Conservation (phyloP, 2,329 filamentous ascomycete species). For the Magnaporthiopsis rhizophila region DNA sequence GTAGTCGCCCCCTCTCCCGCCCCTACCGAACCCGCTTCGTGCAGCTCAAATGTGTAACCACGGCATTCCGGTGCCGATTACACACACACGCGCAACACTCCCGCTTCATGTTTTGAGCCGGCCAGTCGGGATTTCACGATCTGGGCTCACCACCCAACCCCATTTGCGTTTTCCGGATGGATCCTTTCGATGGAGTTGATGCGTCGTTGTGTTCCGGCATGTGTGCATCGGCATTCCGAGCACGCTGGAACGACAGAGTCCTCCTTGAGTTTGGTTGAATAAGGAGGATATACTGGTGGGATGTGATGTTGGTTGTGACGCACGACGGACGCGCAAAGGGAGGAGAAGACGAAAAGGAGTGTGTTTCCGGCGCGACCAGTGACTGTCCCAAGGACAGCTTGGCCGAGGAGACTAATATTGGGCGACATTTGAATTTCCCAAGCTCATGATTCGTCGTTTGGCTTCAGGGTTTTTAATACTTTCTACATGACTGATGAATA, state of each 20-base stretch:
- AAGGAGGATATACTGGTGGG: neutral
- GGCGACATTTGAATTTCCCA: neutral
- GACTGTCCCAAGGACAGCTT: neutral
- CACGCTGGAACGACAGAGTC: neutral
- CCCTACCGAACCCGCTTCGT: neutral
- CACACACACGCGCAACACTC: neutral
- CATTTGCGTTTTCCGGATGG: neutral
- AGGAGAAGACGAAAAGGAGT: neutral
- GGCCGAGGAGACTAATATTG: neutral
- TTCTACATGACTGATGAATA: conserved; percentile 2
- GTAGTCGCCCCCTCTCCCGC: too few relatives aligned
- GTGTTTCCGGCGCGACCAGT: neutral
- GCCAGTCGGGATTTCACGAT: neutral
- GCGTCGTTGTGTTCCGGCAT: neutral
- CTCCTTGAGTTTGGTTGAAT: neutral
- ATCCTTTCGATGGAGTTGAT: neutral
- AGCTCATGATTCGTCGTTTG: neutral
- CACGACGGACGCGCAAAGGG: too few relatives aligned
- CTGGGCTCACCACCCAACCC: too few relatives aligned
- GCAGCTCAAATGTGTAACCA: neutral
- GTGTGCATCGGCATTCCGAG: neutral
- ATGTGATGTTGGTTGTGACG: neutral
- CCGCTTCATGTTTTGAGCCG: neutral
- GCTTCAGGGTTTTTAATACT: neutral
- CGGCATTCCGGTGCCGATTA: neutral